These are phyloP conservation scores for Fagopyrum homotropicum DNA, from an alignment of 148 eudicot species.

Conservation along the genomic window DNA sequence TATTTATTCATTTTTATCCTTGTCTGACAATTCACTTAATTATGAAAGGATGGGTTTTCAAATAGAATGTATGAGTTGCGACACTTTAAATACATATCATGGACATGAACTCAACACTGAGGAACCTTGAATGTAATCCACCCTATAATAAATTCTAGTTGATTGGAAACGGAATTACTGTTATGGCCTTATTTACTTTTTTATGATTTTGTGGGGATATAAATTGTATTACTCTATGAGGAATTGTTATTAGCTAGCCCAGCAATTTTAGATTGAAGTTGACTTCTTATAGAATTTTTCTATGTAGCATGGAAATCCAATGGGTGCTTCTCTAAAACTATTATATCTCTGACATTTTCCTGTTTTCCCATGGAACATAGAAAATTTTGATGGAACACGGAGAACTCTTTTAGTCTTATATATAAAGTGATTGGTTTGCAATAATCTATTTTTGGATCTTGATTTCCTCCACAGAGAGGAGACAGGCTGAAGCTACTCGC, in stretches of 20 bases:
- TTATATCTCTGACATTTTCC: no score
- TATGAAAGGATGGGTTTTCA: background rate
- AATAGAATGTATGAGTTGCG: background rate
- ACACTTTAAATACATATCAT: background rate
- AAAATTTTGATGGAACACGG: background rate
- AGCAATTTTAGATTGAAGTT: no score
- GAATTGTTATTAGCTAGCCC: no score
- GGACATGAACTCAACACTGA: background rate
- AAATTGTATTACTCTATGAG: no score
- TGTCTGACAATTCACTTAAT: no score
- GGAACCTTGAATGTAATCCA: background rate
- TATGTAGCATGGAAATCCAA: no score
- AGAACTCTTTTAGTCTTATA: background rate
- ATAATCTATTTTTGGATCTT: background rate
- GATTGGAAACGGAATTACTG: background rate
- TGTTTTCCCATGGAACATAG: background rate
- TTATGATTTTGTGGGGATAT: background rate
- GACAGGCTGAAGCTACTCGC: slow-evolving; percentile 96
- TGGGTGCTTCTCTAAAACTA: no score
- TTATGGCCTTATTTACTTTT: background rate
- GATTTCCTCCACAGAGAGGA: slow-evolving; percentile 46
- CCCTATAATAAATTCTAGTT: background rate
- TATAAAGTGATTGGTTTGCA: background rate
- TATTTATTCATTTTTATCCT: no score
- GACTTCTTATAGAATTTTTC: no score